A percentile compares a stretch with the other conserved stretches of the same genome.
phyloP scores from a whole-genome alignment of 305 asterid genomes.

The Solanum hybrid region DNA sequence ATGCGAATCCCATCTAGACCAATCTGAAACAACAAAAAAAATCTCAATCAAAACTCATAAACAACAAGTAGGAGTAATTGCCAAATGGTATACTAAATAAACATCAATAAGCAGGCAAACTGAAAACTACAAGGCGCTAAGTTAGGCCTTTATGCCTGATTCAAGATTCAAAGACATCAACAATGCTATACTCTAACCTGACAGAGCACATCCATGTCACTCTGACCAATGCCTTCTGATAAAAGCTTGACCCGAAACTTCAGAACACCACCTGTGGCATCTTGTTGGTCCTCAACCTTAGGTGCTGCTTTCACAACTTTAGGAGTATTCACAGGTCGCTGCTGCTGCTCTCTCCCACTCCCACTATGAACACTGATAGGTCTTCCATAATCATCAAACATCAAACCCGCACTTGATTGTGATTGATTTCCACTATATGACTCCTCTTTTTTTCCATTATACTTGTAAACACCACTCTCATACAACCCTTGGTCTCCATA shows the following conservation, averaged over 20 bases:
- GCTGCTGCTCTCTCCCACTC: conserved; percentile 28
- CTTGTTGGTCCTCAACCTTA: conserved; percentile 52
- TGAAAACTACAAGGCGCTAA: background rate
- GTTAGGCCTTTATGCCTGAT: background rate
- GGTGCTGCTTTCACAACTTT: conserved; percentile 68
- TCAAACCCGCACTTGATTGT: conserved; percentile 31
- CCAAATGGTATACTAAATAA: background rate
- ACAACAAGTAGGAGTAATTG: background rate
- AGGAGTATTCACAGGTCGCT: conserved; percentile 24
- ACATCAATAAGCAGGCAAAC: background rate
- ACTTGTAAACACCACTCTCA: conserved; percentile 57
- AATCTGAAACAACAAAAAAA: conserved; percentile 30
- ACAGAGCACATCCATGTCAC: conserved; percentile 76
- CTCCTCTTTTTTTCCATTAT: conserved; percentile 38
- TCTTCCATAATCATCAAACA: conserved; percentile 89
- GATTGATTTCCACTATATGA: conserved; percentile 32
- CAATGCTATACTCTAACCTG: conserved; percentile 41
- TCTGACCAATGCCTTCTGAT: conserved; percentile 27
- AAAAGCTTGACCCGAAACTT: conserved; percentile 57
- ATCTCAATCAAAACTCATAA: background rate
- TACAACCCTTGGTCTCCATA: conserved; percentile 35
- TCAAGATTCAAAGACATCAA: background rate
- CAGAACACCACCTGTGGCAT: conserved; percentile 46
- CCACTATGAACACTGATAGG: conserved; percentile 45
- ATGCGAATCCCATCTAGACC: conserved; percentile 82